Evolutionary conservation across 768 basidiomycete species (phyloP), one percentile per base, ranked within the genome.

Genomic region (Porphyrellus cyaneotinctus): DNA sequence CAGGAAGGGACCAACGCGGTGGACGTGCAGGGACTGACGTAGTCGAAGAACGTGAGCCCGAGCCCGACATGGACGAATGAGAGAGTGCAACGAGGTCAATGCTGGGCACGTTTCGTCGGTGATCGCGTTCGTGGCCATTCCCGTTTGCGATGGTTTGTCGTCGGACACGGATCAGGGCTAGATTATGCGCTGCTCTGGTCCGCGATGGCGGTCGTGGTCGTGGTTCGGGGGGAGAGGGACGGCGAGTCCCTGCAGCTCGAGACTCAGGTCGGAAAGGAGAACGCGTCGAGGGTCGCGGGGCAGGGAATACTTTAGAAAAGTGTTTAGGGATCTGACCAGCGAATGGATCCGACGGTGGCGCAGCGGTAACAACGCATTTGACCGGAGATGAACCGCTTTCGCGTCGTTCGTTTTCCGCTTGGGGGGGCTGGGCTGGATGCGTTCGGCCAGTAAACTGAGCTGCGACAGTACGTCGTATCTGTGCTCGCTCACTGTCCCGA

Each of bases 21-120:
- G 23, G 51, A 15, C 32, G 31, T 15, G 20, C 14, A 14, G 51
- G 43, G 11, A n/a, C 41, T 1, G 59, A 51, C 3, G 37, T 10
- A 1, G 7, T 20, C 9, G 62, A 58, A 18, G 64, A 59, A 10
- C 7, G 41, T 10, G 56, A 55, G 15, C 48, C 43, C 3, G 64
- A 57, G 7, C 53, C 45, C 2, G 30, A 64, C 3, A 14, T 17
- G 33, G 61, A 54, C 17, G 59, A 56, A 6, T 13, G 49, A 0
- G 64, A 58, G n/a, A 57, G 35, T 9, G 58, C 35, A 17, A 57
- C 55, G 14, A 68, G 59, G 39, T 70, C 63, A 14, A 70, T 5
- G 43, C 59, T 58, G 4, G 64, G 67, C 1, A 63, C 56, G 3
- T 49, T 15, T 20, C 38, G 37, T 38, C 5, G 3, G 5, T n/a